Base-by-base conservation (phyloP, 768 basidiomycete species). In the Holtermannia corniformis region DNA sequence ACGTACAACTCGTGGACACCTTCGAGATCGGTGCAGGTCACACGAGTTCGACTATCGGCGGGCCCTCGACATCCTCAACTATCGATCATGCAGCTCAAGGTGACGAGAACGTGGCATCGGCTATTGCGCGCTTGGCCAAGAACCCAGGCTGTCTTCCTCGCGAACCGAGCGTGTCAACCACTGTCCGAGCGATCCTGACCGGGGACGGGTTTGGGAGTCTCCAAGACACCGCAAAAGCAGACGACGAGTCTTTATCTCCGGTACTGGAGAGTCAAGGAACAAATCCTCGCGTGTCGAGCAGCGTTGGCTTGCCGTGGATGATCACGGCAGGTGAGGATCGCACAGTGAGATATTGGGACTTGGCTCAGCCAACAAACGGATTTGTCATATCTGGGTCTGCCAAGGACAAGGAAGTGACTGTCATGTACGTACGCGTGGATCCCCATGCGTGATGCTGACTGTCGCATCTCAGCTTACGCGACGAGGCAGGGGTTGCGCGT, bases 261-360 rank as follows among this genome's bases (percentile, higher is more conserved):
- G 32, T 69, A 64, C 23, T 71, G 60, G 24, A 79, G 79, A 44
- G 62, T 68, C 76, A 79, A 27, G 88, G 86, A n/a, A n/a, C n/a
- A n/a, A n/a, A n/a, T n/a, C n/a, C n/a, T n/a, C n/a, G n/a, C n/a
- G n/a, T n/a, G n/a, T n/a, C n/a, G n/a, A n/a, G n/a, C n/a, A n/a
- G n/a, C n/a, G n/a, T n/a, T n/a, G n/a, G n/a, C n/a, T n/a, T n/a
- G n/a, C n/a, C n/a, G 0, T 96, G 83, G 68, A 77, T 93, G 71
- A 73, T 96, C 24, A 89, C 81, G 21, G 93, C 88, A 1, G 93
- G 91, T 0, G 87, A 92, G 61, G 95, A 99, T 72, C 79, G 84
- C 46, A 84, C 82, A 60, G 77, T 99, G 40, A 78, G 89, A 22
- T 76, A 88, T 57, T 96, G 90, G 91, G 91, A 97, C 71, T 68